phyloP scores from a whole-genome alignment of 2,329 filamentous ascomycete species.

The Hortaea werneckii region DNA sequence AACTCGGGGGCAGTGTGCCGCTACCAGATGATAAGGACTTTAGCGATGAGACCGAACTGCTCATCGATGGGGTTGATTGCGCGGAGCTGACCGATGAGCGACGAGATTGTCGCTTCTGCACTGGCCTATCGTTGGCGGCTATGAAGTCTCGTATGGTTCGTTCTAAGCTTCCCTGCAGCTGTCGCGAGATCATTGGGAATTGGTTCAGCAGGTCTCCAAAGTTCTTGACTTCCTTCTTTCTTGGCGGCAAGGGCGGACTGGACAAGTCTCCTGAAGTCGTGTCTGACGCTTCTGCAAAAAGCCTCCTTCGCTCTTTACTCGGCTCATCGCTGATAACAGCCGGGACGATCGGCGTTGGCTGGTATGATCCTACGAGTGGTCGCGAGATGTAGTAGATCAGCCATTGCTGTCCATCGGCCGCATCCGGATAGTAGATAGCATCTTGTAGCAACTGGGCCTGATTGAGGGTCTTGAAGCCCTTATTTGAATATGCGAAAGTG shows the following conservation, averaged over 20 bases:
- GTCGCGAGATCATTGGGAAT: conserved; percentile 89
- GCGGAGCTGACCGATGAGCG: conserved; percentile 27
- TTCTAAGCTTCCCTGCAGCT: conserved; percentile 90
- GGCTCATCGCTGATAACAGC: conserved; percentile 40
- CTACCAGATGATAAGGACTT: conserved; percentile 27
- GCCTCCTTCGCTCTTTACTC: conserved; percentile 22
- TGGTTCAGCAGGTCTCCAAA: conserved; percentile 84
- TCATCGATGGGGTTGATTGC: conserved; percentile 23
- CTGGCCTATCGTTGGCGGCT: conserved; percentile 70
- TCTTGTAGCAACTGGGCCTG: conserved; percentile 83
- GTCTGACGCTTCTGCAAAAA: conserved; percentile 20
- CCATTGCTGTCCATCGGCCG: conserved; percentile 86
- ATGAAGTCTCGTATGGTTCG: conserved; percentile 83
- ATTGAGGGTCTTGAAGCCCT: conserved; percentile 91
- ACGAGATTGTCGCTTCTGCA: conserved; percentile 43
- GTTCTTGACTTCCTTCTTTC: conserved; percentile 82
- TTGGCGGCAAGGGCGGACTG: conserved; percentile 37
- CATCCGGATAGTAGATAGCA: conserved; percentile 77
- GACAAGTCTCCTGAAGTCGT: conserved; percentile 7
- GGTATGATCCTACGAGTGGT: conserved; percentile 74
- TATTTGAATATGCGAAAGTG: conserved; percentile 85
- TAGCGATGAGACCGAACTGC: conserved; percentile 24
- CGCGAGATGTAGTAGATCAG: conserved; percentile 91
- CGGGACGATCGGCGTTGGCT: conserved; percentile 60
- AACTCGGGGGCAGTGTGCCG: conserved; percentile 36